phyloP scores from a whole-genome alignment of 2,329 filamentous ascomycete genomes.

The Epicoccum nigrum region DNA sequence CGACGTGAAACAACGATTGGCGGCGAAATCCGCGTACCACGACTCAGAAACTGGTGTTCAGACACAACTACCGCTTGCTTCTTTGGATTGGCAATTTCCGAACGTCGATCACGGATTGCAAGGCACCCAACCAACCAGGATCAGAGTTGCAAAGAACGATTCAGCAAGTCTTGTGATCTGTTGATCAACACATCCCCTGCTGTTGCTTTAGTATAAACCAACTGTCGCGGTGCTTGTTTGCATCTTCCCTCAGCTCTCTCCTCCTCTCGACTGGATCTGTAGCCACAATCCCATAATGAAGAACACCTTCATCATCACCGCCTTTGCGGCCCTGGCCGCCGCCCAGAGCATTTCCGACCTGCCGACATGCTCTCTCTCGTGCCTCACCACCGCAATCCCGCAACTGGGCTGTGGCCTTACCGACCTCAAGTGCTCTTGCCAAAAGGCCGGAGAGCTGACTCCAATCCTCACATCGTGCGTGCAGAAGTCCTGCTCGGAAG shows the following conservation, averaged over 20 bases:
- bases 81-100: constrained; percentile 9
- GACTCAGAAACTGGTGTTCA: not conserved
- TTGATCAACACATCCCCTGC: not conserved
- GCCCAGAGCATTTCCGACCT: constrained; percentile 50
- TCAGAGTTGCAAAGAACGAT: not conserved
- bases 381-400: constrained; percentile 21
- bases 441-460: constrained; percentile 48
- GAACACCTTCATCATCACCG: constrained; percentile 33
- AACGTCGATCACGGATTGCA: not conserved
- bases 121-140: too few relatives aligned
- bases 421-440: constrained; percentile 57
- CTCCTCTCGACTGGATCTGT: not conserved
- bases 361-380: constrained; percentile 50
- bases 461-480: constrained; percentile 52
- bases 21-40: not conserved
- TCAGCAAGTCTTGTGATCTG: not conserved
- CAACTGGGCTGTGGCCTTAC: constrained; percentile 50
- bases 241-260: not conserved
- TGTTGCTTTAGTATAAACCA: constrained; percentile 9
- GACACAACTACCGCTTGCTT: constrained; percentile 11
- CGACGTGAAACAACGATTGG: constrained; percentile 2
- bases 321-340: constrained; percentile 46
- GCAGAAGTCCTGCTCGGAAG: constrained; percentile 43
- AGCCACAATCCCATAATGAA: constrained; percentile 29
- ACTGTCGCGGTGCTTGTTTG: not conserved